Base-by-base conservation (phyloP, 768 basidiomycete genomes). In the Crucibulum laeve region DNA sequence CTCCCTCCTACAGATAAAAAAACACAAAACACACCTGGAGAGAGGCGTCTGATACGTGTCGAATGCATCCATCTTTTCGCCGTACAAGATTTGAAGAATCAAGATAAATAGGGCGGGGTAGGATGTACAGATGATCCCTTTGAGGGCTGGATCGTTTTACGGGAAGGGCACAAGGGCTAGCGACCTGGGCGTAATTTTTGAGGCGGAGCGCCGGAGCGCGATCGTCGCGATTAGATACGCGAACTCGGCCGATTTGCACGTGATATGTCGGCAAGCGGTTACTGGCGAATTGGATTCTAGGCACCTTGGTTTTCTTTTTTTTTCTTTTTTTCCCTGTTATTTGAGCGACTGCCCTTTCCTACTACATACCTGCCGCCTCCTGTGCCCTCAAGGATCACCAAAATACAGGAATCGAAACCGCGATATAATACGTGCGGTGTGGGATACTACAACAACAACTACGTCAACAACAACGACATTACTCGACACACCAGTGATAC, bases 11-110 rank as follows among this genome's bases (percentile, higher is more conserved):
- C 19, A n/a, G 5, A 7, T 15, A 38, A 6, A 5, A 4, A 17
- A n/a, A 26, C 28, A 13, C 22, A 2, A 25, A 4, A 32, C 63
- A 48, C 18, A 87, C 87, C 87, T 90, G 17, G 87, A 80, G 25
- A 91, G 75, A 3, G 87, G 88, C 2, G 87, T 88, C 55, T 89
- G 87, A 52, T 91, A 91, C 1, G 77, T 82, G 53, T 88, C 74
- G 48, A 79, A 78, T 28, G 65, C 64, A 43, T 86, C 84, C 84
- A 85, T 82, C 7, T 23, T 62, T 37, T 30, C 28, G 8, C 5
- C 14, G 24, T 23, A n/a, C 40, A 15, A 18, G n/a, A 33, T 19
- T n/a, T 21, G 22, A 25, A 21, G 8, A 40, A 22, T 40, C 36
- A 30, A n/a, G 28, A 30, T 30, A 30, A 30, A n/a, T 10, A 30